These are phyloP conservation scores for Fusarium hainanense DNA, from an alignment of 2,329 filamentous ascomycete genomes.

Conservation along the genomic window DNA sequence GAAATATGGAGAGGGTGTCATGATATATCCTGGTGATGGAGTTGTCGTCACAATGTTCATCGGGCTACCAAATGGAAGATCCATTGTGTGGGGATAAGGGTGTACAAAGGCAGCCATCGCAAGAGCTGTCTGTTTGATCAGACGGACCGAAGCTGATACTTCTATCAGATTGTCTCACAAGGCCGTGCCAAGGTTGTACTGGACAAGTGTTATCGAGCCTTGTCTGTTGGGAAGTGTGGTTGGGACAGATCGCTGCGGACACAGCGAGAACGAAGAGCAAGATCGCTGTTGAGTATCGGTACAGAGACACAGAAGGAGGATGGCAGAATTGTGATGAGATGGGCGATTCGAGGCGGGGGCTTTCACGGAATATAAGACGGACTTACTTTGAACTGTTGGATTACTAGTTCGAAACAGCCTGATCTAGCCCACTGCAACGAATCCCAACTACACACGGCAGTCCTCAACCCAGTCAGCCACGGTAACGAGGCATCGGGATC, in stretches of 20 bases:
- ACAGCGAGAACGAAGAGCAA: background rate
- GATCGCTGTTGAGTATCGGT: background rate
- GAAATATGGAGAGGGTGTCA: constrained; percentile 38
- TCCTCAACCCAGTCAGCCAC: constrained; percentile 27
- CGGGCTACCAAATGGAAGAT: constrained; percentile 25
- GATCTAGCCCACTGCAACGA: constrained; percentile 3
- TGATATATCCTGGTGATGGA: constrained; percentile 34
- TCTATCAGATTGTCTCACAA: background rate
- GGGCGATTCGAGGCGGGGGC: background rate
- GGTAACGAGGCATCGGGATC: constrained; percentile 7
- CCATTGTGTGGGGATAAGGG: constrained; percentile 34
- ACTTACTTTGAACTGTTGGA: constrained; percentile 1
- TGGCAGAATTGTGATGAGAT: background rate
- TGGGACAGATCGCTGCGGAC: background rate
- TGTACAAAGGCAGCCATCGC: constrained; percentile 37
- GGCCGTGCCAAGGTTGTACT: background rate
- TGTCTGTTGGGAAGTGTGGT: too few species aligned
- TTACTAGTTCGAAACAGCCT: constrained; percentile 9
- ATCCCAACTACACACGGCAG: constrained; percentile 30
- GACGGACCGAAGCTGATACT: constrained; percentile 12
- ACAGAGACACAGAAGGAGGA: background rate
- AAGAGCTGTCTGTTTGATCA: background rate
- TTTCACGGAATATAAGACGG: constrained; percentile 28
- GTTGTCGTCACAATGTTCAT: constrained; percentile 29
- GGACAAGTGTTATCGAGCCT: background rate